Evolutionary conservation across 208 protist genomes (phyloP), one percentile per base, ranked within the genome.

Genomic region (Acanthamoeba pearcei): DNA sequence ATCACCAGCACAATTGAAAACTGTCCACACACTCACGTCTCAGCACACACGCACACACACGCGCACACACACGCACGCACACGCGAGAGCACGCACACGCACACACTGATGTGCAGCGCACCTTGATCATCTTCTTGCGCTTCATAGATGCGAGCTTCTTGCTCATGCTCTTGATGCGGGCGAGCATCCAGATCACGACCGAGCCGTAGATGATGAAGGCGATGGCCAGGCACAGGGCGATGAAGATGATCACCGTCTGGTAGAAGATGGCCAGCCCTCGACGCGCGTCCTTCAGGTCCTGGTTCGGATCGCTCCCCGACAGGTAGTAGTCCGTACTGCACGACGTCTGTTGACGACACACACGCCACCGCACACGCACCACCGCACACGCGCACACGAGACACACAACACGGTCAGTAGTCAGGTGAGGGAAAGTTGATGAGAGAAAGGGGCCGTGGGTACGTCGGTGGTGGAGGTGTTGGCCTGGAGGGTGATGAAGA

Each of bases 181-280:
- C 35, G 35, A 38, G 35, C 35, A 38, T 38, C 35, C 35, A 38
- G 35, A 38, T 38, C 35, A 38, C 35, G 35, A 38, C 35, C 35
- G 35, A 38, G 1, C 80, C 8, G 27, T 89, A 64, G 1, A 89
- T 32, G 9, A 42, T 15, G 9, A 89, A 89, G 53, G 80, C 80
- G 5, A 89, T n/a, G 80, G 80, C 53, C 13, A 89, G 80, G 80
- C 49, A 3, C 6, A 89, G 51, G 29, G 80, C 80, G 0, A 89
- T n/a, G 80, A 53, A 53, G 32, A 89, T 89, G 53, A 89, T 89
- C 3, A 89, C 80, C 46, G 51, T 49, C 29, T 89, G 80, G 53
- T 89, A 89, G 80, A 89, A 68, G n/a, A 89, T 89, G 80, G 80
- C 80, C 19, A 85, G 76, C 12, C 76, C 76, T 24, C 46, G 10